Evolutionary conservation across 495 filamentous ascomycete species (phyloP), one percentile per base, ranked within the genome.

Genomic region (Penicillium robsamsonii): DNA sequence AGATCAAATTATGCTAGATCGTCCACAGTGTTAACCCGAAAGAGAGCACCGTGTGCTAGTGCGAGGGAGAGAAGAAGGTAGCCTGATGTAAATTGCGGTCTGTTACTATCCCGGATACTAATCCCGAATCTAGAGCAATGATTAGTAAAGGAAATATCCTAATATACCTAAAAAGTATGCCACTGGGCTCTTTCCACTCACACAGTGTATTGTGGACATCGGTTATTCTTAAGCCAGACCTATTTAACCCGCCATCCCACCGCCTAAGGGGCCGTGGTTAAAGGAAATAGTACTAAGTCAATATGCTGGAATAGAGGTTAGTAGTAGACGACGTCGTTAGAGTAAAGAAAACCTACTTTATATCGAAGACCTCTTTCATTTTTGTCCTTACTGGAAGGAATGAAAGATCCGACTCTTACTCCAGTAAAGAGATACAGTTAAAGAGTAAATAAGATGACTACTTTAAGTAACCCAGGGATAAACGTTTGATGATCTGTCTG

Each of bases 361-460:
- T 53, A 58, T 53, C 13, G 24, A 46, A 58, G 43, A 9, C 43
- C 43, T 46, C 33, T 58, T 18, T 52, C 0, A 20, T 51, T 18
- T 51, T 48, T 49, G 27, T 56, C 27, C 47, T 56, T 43, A 18
- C 13, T 8, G 31, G 50, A 33, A 29, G 37, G 48, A 12, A 58
- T 58, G 41, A 47, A 46, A 58, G 48, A 22, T 30, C 48, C 24
- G 18, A 58, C 45, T 30, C 31, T 58, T 58, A n/a, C 29, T 46
- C 30, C 18, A 15, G 20, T 58, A 31, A 58, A 52, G 24, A 58
- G 48, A 27, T 46, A 53, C 29, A 58, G 25, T 35, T 58, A 41
- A 33, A 58, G 47, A 46, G 29, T n/a, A 52, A 58, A 53, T 42
- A 58, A 17, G n/a, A 58, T 46, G 38, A 47, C 33, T 5, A 58